Percentiles rank a stretch among this genome's conserved stretches.
Conservation (phyloP, 2,329 filamentous ascomycete genomes). For the Colletotrichum sp. region DNA sequence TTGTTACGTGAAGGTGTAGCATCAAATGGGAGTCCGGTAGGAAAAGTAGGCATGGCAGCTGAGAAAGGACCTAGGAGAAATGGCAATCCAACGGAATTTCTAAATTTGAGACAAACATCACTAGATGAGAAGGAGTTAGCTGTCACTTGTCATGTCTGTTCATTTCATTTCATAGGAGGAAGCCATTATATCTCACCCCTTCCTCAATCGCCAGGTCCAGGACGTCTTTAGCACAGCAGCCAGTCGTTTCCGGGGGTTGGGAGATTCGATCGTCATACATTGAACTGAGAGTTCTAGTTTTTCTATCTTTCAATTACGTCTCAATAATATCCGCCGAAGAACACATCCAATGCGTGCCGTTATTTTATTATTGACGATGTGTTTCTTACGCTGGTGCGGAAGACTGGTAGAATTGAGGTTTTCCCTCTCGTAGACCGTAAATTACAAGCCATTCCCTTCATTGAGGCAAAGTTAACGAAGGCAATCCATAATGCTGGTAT, state of each 20-base stretch:
- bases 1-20: neutral
- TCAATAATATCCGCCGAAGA: neutral
- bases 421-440: neutral
- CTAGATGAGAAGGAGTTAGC: neutral
- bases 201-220: neutral
- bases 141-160: fast-evolving
- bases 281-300: too few species aligned
- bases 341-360: too few species aligned
- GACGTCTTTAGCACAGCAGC: too few species aligned
- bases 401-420: neutral
- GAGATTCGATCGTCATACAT: too few species aligned
- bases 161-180: neutral
- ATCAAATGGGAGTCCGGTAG: neutral
- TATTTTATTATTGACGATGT: neutral
- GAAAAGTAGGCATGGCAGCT: neutral
- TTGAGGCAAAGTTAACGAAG: fast-evolving
- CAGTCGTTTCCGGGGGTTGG: too few species aligned
- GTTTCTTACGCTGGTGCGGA: neutral
- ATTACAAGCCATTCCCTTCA: neutral
- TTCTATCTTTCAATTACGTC: neutral
- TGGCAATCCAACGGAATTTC: too few species aligned
- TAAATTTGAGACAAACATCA: neutral
- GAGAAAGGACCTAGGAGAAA: neutral
- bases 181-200: neutral
- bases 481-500: neutral